Evolutionary conservation across 805 yeast genomes (phyloP).

Genomic region (Yamadazyma tumulicola): DNA sequence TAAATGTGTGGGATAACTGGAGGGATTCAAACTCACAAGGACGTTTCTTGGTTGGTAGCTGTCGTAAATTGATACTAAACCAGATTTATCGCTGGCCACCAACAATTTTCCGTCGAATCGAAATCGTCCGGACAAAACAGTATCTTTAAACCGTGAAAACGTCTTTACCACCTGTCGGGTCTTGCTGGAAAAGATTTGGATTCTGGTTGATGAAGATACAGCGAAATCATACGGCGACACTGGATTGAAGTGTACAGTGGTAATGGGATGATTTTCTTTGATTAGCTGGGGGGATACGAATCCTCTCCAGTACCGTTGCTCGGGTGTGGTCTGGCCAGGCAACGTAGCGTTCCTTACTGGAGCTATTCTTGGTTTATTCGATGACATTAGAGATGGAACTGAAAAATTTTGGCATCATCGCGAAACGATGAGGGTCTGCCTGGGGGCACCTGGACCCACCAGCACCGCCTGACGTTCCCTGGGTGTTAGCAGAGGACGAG

Average conservation of each 20-base stretch:
- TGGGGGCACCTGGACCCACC: too few relatives aligned
- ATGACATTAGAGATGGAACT: constrained; percentile 53
- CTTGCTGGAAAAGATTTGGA: constrained; percentile 90
- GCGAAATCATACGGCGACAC: constrained; percentile 87
- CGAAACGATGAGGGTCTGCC: too few relatives aligned
- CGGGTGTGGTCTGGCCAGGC: constrained; percentile 85
- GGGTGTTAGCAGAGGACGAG: too few relatives aligned
- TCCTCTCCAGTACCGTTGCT: constrained; percentile 91
- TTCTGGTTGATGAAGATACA: constrained; percentile 84
- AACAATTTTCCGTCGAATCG: constrained; percentile 87
- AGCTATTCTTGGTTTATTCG: constrained; percentile 60
- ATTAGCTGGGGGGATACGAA: constrained; percentile 81
- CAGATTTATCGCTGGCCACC: constrained; percentile 94
- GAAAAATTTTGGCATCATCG: constrained; percentile 9
- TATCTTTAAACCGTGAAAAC: constrained; percentile 82
- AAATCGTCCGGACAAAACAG: constrained; percentile 88
- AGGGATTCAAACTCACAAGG: constrained; percentile 76
- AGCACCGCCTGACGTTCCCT: too few relatives aligned
- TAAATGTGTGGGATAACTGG: constrained; percentile 86
- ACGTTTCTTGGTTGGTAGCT: constrained; percentile 74
- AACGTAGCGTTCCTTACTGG: constrained; percentile 69
- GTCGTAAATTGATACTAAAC: constrained; percentile 87
- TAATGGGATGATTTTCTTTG: constrained; percentile 89
- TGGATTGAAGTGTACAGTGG: constrained; percentile 86
- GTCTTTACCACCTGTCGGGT: constrained; percentile 90